Conservation (phyloP, 2,329 filamentous ascomycete genomes). For the Zymoseptoria pseudotritici region DNA sequence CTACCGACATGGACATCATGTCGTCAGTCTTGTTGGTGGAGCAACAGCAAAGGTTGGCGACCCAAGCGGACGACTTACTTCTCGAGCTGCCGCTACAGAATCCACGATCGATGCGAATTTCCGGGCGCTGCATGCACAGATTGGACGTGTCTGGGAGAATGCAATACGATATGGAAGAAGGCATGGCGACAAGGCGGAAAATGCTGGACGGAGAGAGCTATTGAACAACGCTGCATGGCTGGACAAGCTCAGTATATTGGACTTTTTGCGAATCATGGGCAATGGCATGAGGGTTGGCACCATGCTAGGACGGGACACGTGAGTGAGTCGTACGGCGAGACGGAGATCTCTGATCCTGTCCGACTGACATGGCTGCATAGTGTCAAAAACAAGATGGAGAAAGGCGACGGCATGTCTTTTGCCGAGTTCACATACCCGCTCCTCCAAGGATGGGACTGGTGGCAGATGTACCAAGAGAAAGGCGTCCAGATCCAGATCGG, state of each 20-base stretch:
- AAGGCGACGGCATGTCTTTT: conserved; percentile 86
- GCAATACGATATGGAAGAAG: conserved; percentile 59
- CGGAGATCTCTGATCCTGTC: background rate
- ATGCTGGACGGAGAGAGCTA: conserved; percentile 60
- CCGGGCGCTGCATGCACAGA: conserved; percentile 60
- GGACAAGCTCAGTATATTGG: conserved; percentile 60
- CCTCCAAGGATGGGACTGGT: conserved; percentile 95
- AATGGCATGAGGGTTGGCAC: conserved; percentile 68
- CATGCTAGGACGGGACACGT: conserved; percentile 85
- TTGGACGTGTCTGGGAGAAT: conserved; percentile 66
- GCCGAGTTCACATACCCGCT: conserved; percentile 90
- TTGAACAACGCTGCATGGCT: conserved; percentile 83
- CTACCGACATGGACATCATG: conserved; percentile 65
- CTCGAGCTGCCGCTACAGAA: conserved; percentile 48
- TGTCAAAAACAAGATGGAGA: conserved; percentile 75
- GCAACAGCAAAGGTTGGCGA: conserved; percentile 74
- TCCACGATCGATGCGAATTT: conserved; percentile 56
- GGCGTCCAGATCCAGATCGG: conserved; percentile 81
- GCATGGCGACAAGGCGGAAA: conserved; percentile 55
- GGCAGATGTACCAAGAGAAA: conserved; percentile 66
- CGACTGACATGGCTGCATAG: conserved; percentile 33
- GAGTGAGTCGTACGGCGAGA: conserved; percentile 36
- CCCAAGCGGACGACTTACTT: conserved; percentile 61
- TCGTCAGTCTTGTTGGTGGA: conserved; percentile 54
- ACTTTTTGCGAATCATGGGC: conserved; percentile 69